These are phyloP conservation scores for Inga laurina DNA, from an alignment of 306 rosid species.

Conservation along the genomic window DNA sequence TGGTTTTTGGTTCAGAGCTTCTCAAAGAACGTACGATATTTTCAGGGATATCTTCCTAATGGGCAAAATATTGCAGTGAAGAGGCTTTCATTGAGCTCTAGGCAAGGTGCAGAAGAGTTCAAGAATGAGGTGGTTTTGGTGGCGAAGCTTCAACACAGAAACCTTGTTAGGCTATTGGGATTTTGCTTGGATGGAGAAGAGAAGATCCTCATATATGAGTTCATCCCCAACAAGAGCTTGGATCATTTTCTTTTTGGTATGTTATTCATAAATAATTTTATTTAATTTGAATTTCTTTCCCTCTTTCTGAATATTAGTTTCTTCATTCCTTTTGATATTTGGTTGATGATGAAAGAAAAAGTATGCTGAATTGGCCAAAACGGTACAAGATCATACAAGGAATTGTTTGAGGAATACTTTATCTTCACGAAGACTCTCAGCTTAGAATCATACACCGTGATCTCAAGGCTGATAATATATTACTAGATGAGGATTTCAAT, in stretches of 20 bases:
- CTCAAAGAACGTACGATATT: not conserved
- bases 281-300: not conserved
- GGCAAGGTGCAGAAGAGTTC: slow-evolving; percentile 42
- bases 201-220: too few species aligned
- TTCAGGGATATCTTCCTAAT: slow-evolving; percentile 41
- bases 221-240: too few species aligned
- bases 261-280: slow-evolving; percentile 4
- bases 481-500: slow-evolving; percentile 45
- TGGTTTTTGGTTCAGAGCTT: not conserved
- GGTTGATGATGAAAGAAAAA: slow-evolving; percentile 27
- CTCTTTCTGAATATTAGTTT: not conserved
- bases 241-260: slow-evolving; percentile 35
- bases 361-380: slow-evolving; percentile 42
- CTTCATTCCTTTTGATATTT: not conserved
- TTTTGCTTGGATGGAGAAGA: too few species aligned
- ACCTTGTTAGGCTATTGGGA: slow-evolving; percentile 38
- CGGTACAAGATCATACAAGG: slow-evolving; percentile 43
- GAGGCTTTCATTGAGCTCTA: slow-evolving; percentile 40
- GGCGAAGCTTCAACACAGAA: slow-evolving; percentile 40
- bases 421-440: slow-evolving; percentile 41
- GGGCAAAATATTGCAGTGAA: slow-evolving; percentile 46
- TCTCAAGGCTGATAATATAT: slow-evolving; percentile 45
- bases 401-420: slow-evolving; percentile 35
- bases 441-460: slow-evolving; percentile 36
- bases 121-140: slow-evolving; percentile 45